phyloP scores from a whole-genome alignment of 345 rosid species.

The Pistacia integerrima region DNA sequence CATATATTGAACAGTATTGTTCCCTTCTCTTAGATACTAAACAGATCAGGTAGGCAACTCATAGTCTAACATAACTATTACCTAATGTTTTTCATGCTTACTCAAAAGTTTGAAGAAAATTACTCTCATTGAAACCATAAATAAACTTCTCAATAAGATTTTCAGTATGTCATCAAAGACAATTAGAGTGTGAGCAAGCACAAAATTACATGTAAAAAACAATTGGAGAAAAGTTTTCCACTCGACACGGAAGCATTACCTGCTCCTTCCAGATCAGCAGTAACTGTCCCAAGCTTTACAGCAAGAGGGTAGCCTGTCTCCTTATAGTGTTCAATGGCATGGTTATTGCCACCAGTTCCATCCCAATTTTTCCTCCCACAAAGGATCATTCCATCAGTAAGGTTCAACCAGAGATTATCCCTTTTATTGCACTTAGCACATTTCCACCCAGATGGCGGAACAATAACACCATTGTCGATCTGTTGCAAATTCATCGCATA shows the following conservation, averaged over 20 bases:
- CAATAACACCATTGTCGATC: constrained; percentile 65
- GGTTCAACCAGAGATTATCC: constrained; percentile 95
- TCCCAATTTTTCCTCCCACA: constrained; percentile 98
- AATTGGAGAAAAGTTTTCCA: background rate
- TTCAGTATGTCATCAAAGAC: background rate
- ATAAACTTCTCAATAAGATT: background rate
- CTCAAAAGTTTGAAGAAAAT: background rate
- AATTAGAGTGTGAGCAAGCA: background rate
- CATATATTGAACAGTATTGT: background rate
- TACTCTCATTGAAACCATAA: background rate
- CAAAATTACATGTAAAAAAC: constrained; percentile 3
- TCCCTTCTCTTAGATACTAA: background rate
- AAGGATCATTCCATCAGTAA: constrained; percentile 96
- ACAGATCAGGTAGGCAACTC: background rate
- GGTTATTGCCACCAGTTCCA: constrained; percentile 97
- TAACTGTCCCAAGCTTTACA: constrained; percentile 95
- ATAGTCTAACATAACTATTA: background rate
- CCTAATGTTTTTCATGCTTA: background rate
- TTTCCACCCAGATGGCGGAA: constrained; percentile 94
- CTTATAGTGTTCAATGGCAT: constrained; percentile 87
- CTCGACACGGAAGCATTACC: constrained; percentile 57
- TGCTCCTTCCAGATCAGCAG: constrained; percentile 94
- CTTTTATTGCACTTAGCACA: constrained; percentile 88
- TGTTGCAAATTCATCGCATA: constrained; percentile 81
- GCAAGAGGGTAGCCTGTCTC: constrained; percentile 92